phyloP scores from a whole-genome alignment of 768 basidiomycete genomes.

The Galerina sulciceps region DNA sequence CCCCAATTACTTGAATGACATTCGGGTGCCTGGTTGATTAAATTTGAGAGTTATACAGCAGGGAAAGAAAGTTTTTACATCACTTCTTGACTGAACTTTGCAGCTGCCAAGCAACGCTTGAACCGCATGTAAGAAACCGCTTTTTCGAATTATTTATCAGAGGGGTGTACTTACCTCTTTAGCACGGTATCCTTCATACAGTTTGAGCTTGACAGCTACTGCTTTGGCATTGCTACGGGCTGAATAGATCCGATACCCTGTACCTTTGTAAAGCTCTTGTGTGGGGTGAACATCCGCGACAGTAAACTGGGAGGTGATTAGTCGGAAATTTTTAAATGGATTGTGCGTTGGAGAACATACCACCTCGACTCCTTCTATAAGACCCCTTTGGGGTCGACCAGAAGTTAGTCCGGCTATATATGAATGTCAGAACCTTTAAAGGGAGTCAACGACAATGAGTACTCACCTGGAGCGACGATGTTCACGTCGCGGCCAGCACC shows the following conservation, averaged over 20 bases:
- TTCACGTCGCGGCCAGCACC: too few relatives aligned
- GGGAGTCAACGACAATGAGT: too few relatives aligned
- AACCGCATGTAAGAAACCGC: background rate
- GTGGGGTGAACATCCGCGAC: background rate
- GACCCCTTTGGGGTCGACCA: too few relatives aligned
- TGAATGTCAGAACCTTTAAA: too few relatives aligned
- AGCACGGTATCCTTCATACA: background rate
- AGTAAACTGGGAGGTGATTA: background rate
- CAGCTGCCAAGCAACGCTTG: background rate
- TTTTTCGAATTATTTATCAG: background rate
- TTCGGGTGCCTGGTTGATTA: slow-evolving; percentile 1
- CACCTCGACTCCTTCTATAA: too few relatives aligned
- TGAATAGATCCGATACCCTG: background rate
- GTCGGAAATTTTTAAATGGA: background rate
- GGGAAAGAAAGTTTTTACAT: background rate
- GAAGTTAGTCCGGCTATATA: too few relatives aligned
- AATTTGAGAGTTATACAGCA: background rate
- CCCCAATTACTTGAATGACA: slow-evolving; percentile 1
- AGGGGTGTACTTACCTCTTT: background rate
- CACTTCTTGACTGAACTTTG: background rate
- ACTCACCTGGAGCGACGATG: too few relatives aligned
- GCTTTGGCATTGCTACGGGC: background rate
- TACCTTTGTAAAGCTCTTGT: background rate
- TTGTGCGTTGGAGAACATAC: too few relatives aligned
- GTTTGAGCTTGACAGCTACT: background rate